Conservation (phyloP, 1,139 yeast genomes). For the Nakaseomyces delphensis region DNA sequence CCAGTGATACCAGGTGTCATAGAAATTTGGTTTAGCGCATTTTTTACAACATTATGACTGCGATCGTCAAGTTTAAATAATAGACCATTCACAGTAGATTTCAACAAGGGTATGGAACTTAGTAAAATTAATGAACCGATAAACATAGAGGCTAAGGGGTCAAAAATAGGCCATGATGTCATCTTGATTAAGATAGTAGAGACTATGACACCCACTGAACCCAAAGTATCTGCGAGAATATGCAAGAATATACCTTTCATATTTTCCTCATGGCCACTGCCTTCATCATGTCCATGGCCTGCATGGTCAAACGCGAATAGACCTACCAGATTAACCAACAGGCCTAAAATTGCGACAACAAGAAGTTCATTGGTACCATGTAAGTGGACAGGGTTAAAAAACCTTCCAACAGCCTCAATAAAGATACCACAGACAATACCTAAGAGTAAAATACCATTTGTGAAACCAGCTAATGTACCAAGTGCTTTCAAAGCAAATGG, state of each 20-base stretch:
- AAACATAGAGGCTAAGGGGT: slow-evolving; percentile 83
- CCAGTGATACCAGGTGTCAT: slow-evolving; percentile 73
- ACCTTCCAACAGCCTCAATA: slow-evolving; percentile 77
- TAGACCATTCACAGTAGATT: slow-evolving; percentile 69
- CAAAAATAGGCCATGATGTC: slow-evolving; percentile 56
- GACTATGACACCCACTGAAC: slow-evolving; percentile 90
- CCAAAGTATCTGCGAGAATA: slow-evolving; percentile 88
- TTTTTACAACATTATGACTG: slow-evolving; percentile 54
- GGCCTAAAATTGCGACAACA: slow-evolving; percentile 74
- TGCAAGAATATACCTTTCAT: slow-evolving; percentile 93
- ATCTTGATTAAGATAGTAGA: slow-evolving; percentile 64
- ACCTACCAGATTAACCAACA: slow-evolving; percentile 83
- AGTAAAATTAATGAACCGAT: slow-evolving; percentile 73
- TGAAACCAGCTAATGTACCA: slow-evolving; percentile 89
- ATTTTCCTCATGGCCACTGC: slow-evolving; percentile 53
- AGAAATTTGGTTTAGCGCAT: slow-evolving; percentile 56
- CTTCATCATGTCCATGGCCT: slow-evolving; percentile 37
- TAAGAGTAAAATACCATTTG: slow-evolving; percentile 79
- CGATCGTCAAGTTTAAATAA: slow-evolving; percentile 50
- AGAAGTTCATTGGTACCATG: slow-evolving; percentile 80
- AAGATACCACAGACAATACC: slow-evolving; percentile 86
- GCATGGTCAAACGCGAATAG: slow-evolving; percentile 85
- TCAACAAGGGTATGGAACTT: slow-evolving; percentile 76
- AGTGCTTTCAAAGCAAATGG: slow-evolving; percentile 84
- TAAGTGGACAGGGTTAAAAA: slow-evolving; percentile 65